phyloP scores from a whole-genome alignment of 257 asterid genomes.

The Plectranthus barbatus region DNA sequence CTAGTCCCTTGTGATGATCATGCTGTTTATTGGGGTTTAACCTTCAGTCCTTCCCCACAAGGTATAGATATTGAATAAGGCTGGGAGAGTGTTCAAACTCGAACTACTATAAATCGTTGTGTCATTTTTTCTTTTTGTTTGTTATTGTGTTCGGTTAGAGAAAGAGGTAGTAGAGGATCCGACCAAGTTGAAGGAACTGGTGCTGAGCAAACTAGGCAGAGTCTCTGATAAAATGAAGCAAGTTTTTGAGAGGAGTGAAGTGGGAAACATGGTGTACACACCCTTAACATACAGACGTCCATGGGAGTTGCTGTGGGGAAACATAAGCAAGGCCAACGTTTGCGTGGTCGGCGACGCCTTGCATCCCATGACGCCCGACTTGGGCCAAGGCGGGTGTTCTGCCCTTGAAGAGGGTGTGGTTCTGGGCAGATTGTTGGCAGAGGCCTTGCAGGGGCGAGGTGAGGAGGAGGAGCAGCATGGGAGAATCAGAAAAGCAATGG shows the following conservation, averaged over 20 bases:
- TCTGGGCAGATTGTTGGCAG: background rate
- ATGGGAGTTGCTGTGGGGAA: conserved; percentile 7
- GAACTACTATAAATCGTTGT: too few relatives aligned
- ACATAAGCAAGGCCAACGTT: background rate
- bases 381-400: background rate
- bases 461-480: background rate
- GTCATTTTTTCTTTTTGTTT: background rate
- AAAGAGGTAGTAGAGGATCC: background rate
- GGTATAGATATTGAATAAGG: too few relatives aligned
- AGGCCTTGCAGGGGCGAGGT: background rate
- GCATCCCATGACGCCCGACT: conserved; percentile 10
- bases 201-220: conserved; percentile 3
- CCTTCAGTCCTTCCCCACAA: background rate
- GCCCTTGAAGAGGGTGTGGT: conserved; percentile 1
- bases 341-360: conserved; percentile 1
- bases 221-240: background rate
- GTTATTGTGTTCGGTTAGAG: background rate
- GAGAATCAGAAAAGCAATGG: background rate
- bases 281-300: background rate
- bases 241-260: background rate
- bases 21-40: background rate
- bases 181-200: background rate
- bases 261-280: background rate
- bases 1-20: background rate
- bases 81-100: too few relatives aligned